These are phyloP conservation scores for Penicillium angulare DNA, from an alignment of 495 filamentous ascomycete species.

Conservation along the genomic window DNA sequence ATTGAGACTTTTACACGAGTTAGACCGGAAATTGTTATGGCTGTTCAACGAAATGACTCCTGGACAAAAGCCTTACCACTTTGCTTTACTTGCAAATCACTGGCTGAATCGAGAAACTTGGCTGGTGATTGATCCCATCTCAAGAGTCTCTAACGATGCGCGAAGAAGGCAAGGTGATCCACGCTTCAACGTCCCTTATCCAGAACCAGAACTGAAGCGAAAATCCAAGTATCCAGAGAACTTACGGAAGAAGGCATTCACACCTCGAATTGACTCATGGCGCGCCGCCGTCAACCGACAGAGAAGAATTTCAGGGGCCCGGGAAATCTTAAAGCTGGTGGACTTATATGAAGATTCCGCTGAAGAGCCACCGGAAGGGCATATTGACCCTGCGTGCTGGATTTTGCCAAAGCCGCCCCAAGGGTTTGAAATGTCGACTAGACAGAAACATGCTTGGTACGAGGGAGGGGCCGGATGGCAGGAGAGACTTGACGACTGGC, in stretches of 20 bases:
- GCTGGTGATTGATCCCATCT: conserved; percentile 40
- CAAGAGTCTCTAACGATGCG: conserved; percentile 32
- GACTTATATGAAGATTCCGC: conserved; percentile 36
- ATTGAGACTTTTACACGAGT: conserved; percentile 29
- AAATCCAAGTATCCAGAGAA: conserved; percentile 30
- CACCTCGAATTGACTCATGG: conserved; percentile 40
- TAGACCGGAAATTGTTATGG: conserved; percentile 42
- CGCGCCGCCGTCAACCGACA: conserved; percentile 36
- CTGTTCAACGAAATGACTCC: conserved; percentile 37
- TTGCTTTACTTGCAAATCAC: conserved; percentile 42
- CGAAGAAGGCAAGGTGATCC: conserved; percentile 38
- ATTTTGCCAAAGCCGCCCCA: conserved; percentile 45
- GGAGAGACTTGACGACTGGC: conserved; percentile 43
- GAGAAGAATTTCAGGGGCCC: conserved; percentile 28
- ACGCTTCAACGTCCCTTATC: conserved; percentile 35
- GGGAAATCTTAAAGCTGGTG: conserved; percentile 22
- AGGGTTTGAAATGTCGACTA: conserved; percentile 34
- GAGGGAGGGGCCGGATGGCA: conserved; percentile 45
- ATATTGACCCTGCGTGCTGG: conserved; percentile 42
- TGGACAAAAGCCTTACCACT: conserved; percentile 43
- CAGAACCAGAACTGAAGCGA: conserved; percentile 9
- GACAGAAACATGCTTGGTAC: conserved; percentile 39
- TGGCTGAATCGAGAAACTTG: conserved; percentile 44
- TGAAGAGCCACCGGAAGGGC: conserved; percentile 41
- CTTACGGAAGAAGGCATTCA: conserved; percentile 18